Percentiles rank a stretch among this genome's conserved stretches.
Conservation (phyloP, 805 yeast genomes). For the Yamadazyma kitorensis region DNA sequence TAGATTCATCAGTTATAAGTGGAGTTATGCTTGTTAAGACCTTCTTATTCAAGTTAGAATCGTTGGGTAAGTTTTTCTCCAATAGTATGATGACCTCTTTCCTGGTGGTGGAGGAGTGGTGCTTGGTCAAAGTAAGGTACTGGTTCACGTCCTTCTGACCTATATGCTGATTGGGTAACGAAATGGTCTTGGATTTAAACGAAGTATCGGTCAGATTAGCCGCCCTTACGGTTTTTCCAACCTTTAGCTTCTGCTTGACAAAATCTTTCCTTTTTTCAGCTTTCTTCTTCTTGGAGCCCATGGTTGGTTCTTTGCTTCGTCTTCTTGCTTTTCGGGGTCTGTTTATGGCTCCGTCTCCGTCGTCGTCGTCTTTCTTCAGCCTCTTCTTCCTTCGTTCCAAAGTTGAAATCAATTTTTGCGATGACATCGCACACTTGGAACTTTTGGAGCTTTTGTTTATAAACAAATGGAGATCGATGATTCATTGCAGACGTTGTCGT, state of each 20-base stretch:
- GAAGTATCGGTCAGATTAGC: constrained; percentile 83
- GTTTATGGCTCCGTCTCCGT: no score
- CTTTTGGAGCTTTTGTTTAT: constrained; percentile 1
- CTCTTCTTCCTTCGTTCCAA: neutral
- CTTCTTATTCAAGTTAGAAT: constrained; percentile 50
- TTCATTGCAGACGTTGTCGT: constrained; percentile 11
- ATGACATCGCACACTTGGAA: constrained; percentile 3
- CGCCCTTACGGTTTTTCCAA: constrained; percentile 78
- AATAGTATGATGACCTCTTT: constrained; percentile 64
- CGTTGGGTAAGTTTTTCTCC: constrained; percentile 51
- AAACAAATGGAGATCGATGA: constrained; percentile 11
- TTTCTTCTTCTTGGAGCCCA: constrained; percentile 48
- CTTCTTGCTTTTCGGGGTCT: neutral
- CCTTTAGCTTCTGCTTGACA: constrained; percentile 73
- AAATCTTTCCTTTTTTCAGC: constrained; percentile 72
- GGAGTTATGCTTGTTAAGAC: constrained; percentile 59
- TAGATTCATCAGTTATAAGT: constrained; percentile 63
- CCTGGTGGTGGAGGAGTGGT: constrained; percentile 67
- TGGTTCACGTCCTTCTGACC: constrained; percentile 45
- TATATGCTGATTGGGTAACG: constrained; percentile 45
- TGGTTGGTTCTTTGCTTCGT: neutral
- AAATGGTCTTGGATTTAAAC: constrained; percentile 64
- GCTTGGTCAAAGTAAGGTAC: constrained; percentile 67
- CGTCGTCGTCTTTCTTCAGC: no score
- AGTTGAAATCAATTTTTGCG: no score